These are phyloP conservation scores for Acacia confusa DNA, from an alignment of 306 rosid genomes.

Conservation along the genomic window DNA sequence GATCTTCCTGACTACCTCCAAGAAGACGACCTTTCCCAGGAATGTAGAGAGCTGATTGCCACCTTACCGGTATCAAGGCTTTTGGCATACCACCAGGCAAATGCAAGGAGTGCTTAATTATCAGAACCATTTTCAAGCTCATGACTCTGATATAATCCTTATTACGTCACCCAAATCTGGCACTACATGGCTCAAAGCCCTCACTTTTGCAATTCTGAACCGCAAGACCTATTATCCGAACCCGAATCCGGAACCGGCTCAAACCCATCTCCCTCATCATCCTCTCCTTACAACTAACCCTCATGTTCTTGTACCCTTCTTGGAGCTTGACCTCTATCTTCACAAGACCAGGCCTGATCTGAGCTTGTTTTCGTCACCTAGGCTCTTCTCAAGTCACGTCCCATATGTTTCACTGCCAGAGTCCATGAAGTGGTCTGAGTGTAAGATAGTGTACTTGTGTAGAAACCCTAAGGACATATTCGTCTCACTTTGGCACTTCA, in stretches of 20 bases:
- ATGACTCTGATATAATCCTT: slow-evolving; percentile 37
- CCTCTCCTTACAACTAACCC: slow-evolving; percentile 41
- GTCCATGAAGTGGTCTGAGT: slow-evolving; percentile 20
- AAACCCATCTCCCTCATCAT: neutral
- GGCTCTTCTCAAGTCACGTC: slow-evolving; percentile 5
- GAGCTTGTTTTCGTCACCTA: neutral
- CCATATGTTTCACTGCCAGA: slow-evolving; percentile 13
- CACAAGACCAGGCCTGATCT: slow-evolving; percentile 17
- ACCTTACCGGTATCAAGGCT: slow-evolving; percentile 51
- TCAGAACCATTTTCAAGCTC: slow-evolving; percentile 42
- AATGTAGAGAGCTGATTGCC: slow-evolving; percentile 31
- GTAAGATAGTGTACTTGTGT: slow-evolving; percentile 42
- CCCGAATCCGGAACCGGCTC: neutral
- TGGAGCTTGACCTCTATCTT: slow-evolving; percentile 31
- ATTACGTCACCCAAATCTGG: slow-evolving; percentile 45
- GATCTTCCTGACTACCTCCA: slow-evolving; percentile 30
- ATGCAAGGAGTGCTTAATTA: slow-evolving; percentile 35
- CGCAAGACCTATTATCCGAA: slow-evolving; percentile 6
- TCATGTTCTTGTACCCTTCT: slow-evolving; percentile 43
- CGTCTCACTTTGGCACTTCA: slow-evolving; percentile 45
- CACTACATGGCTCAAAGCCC: slow-evolving; percentile 54
- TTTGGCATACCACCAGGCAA: slow-evolving; percentile 35
- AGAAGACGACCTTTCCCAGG: slow-evolving; percentile 15
- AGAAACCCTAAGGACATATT: slow-evolving; percentile 47
- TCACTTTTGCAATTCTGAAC: slow-evolving; percentile 32